A percentile compares a stretch with the other conserved stretches of the same genome.
These are phyloP conservation scores for Citrullus amarus DNA, from an alignment of 306 rosid genomes.

Conservation along the genomic window DNA sequence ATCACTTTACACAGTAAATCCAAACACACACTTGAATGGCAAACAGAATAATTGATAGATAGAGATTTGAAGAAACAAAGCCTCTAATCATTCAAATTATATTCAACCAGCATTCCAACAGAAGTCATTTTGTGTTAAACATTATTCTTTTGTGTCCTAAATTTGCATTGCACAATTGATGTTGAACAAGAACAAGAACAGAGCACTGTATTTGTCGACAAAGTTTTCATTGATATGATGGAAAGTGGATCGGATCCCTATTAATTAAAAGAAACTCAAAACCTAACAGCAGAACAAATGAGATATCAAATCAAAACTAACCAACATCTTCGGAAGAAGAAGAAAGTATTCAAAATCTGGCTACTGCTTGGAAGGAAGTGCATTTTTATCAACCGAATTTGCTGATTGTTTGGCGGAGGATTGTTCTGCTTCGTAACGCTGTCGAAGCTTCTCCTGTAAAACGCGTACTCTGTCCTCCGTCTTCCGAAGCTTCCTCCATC, in stretches of 20 bases:
- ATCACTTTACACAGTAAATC: not conserved
- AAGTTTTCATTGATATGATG: not conserved
- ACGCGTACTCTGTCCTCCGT: slow-evolving; percentile 56
- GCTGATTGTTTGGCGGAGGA: slow-evolving; percentile 36
- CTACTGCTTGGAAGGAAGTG: slow-evolving; percentile 17
- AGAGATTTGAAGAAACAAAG: not conserved
- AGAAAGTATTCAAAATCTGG: not conserved
- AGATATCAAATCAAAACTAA: not conserved
- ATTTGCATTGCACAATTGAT: not conserved
- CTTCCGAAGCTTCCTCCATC: slow-evolving; percentile 76
- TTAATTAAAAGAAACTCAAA: not conserved
- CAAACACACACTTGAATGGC: not conserved
- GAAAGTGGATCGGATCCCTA: not conserved
- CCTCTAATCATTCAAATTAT: not conserved
- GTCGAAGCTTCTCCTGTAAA: slow-evolving; percentile 46
- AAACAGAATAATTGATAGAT: not conserved
- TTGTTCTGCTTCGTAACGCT: slow-evolving; percentile 45
- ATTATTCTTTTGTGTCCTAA: not conserved
- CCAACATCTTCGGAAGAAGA: not conserved
- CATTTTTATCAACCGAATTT: slow-evolving; percentile 27
- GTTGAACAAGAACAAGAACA: not conserved
- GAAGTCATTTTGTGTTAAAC: not conserved
- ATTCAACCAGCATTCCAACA: not conserved
- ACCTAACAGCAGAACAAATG: not conserved
- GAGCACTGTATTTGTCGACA: not conserved